Percentiles rank a stretch among this genome's conserved stretches.
Evolutionary conservation across 1,284 basidiomycete genomes (phyloP).

Genomic region (Exsudoporus floridanus): DNA sequence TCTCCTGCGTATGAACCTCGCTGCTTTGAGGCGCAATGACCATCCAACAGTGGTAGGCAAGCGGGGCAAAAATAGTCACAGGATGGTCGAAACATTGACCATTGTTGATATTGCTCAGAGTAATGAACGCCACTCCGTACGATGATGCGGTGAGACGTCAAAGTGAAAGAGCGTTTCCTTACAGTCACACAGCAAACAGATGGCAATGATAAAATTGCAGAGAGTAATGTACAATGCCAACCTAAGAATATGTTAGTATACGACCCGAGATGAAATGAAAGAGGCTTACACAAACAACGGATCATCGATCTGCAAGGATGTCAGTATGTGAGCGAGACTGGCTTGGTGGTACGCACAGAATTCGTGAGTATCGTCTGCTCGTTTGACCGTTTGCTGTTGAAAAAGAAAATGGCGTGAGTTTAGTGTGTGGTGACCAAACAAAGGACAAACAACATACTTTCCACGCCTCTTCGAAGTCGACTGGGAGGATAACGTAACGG

Average conservation of each 20-base stretch:
- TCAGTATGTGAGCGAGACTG: not conserved
- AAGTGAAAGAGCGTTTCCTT: constrained; percentile 64
- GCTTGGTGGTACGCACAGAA: constrained; percentile 69
- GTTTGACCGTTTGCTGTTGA: constrained; percentile 87
- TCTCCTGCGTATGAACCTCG: constrained; percentile 62
- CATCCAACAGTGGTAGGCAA: constrained; percentile 34
- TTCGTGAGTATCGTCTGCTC: constrained; percentile 90
- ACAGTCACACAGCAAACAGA: constrained; percentile 13
- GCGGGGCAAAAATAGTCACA: constrained; percentile 48
- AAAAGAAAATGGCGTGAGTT: constrained; percentile 37
- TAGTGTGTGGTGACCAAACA: constrained; percentile 42
- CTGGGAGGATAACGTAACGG: constrained; percentile 94
- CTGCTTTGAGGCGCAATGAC: constrained; percentile 33
- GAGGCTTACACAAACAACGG: constrained; percentile 20
- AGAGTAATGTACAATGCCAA: constrained; percentile 25
- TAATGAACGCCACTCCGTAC: constrained; percentile 78
- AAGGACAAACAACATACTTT: constrained; percentile 71
- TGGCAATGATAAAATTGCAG: constrained; percentile 32
- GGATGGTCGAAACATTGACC: constrained; percentile 21
- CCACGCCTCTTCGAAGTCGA: constrained; percentile 99
- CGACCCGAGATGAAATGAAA: not conserved
- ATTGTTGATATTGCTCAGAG: constrained; percentile 67
- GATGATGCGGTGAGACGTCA: constrained; percentile 62
- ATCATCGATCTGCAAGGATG: constrained; percentile 29
- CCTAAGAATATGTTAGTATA: constrained; percentile 13